Conservation (phyloP, 2,329 filamentous ascomycete genomes). For the Trichocomaceae sp. region DNA sequence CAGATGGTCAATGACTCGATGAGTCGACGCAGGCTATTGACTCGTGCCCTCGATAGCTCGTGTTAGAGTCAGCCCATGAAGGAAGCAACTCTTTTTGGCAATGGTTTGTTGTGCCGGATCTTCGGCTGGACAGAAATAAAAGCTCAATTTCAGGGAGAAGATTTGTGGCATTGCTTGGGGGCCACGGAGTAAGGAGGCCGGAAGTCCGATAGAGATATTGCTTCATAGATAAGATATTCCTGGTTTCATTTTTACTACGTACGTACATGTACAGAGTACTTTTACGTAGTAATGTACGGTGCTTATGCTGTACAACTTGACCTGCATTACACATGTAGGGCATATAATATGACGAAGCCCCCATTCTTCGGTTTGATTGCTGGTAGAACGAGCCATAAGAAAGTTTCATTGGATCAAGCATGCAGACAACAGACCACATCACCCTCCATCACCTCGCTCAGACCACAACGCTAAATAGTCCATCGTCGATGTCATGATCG, state of each 20-base stretch:
- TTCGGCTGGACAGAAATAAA: not conserved
- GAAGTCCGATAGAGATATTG: not conserved
- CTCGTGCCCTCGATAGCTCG: not conserved
- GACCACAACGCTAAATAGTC: not conserved
- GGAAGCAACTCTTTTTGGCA: not conserved
- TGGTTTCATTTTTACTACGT: not conserved
- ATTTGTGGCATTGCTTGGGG: not conserved
- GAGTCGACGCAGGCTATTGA: not conserved
- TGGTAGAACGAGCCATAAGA: not conserved
- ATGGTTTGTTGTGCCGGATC: not conserved
- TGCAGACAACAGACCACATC: not conserved
- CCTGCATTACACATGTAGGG: not conserved
- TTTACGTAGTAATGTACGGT: not conserved
- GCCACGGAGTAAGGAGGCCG: not conserved
- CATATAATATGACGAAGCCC: not conserved
- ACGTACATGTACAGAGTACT: not conserved
- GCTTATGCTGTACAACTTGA: not conserved
- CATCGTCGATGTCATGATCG: not conserved
- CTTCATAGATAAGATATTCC: not conserved
- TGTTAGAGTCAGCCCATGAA: not conserved
- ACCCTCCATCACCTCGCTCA: not conserved
- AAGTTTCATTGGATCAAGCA: not conserved
- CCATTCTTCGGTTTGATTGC: not conserved
- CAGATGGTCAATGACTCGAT: not conserved
- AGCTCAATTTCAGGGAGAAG: not conserved